Evolutionary conservation across 495 filamentous ascomycete genomes (phyloP), one percentile per base, ranked within the genome.

Genomic region (Penicillium odoratum): DNA sequence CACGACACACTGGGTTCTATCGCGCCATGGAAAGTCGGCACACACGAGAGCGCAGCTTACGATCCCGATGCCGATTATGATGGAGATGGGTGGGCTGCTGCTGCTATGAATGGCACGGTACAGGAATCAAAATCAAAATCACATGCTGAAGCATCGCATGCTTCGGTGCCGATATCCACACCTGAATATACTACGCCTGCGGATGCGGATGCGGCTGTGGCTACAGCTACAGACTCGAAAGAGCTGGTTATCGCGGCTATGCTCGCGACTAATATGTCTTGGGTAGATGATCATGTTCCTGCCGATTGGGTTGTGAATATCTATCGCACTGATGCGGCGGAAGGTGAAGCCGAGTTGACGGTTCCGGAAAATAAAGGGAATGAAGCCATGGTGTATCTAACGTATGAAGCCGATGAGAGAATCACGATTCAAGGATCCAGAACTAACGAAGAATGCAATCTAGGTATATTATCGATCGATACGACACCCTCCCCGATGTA

Each of bases 331-430:
- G 78, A 86, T 61, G 71, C 77, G 49, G 61, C 68, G 7, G 47
- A 59, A 15, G 65, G 66, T 13, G 18, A 50, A 2, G 70, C 73
- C 3, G 34, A 48, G 3, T 66, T 80, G 18, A 78, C 72, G 0
- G 75, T 83, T 5, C 78, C 81, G 5, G 55, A 55, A 4, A 86
- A 86, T 65, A 85, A 85, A 63, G 84, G 85, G 5, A 78, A 79
- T 58, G 86, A 89, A 67, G 83, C 80, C 10, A 85, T 87, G 82
- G 78, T 82, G 5, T 86, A 84, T 64, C 65, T 87, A 0, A 85
- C 80, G 56, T 85, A 63, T 58, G 67, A 11, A 36, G 10, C 33
- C 4, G 9, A 36, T 36, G 7, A 9, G 2, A 21, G 21, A 21
- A 21, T 21, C 21, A 21, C 21, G 21, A 1, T 21, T 21, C 21